phyloP scores from a whole-genome alignment of 129 eudicot species.

The Oenanthe sinensis region DNA sequence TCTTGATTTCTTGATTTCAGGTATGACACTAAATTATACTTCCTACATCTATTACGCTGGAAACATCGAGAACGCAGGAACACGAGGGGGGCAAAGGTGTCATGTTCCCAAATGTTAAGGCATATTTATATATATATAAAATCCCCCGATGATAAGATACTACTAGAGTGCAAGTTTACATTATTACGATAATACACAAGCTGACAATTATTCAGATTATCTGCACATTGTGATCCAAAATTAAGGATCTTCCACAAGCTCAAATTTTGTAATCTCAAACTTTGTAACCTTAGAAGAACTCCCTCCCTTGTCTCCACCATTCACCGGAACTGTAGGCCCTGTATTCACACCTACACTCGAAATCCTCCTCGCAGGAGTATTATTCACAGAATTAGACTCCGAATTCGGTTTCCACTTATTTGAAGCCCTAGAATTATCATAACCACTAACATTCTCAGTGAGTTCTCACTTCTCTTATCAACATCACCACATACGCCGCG shows the following conservation, averaged over 20 bases:
- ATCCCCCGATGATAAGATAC: too few species aligned
- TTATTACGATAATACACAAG: too few species aligned
- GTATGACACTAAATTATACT: too few species aligned
- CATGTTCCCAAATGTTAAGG: too few species aligned
- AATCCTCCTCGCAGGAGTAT: constrained; percentile 50
- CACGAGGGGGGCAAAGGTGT: too few species aligned
- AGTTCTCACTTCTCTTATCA: constrained; percentile 7
- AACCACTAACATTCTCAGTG: background rate
- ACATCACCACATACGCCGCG: background rate
- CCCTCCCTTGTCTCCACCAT: constrained; percentile 36
- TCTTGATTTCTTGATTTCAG: too few species aligned
- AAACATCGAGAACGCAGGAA: too few species aligned
- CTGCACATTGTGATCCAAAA: constrained; percentile 98
- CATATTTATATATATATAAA: too few species aligned
- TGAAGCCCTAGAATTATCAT: constrained; percentile 17
- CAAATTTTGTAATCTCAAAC: constrained; percentile 50
- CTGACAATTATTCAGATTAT: too few species aligned
- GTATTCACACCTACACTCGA: constrained; percentile 28
- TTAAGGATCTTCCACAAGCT: constrained; percentile 55
- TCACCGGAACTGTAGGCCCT: constrained; percentile 29
- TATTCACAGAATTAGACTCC: constrained; percentile 42
- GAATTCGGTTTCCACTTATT: constrained; percentile 16
- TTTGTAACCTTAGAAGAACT: constrained; percentile 48
- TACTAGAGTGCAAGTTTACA: too few species aligned
- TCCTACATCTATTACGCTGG: too few species aligned